A percentile compares a stretch with the other conserved stretches of the same genome.
phyloP scores from a whole-genome alignment of 2,329 filamentous ascomycete genomes.

The Fusarium sp. region DNA sequence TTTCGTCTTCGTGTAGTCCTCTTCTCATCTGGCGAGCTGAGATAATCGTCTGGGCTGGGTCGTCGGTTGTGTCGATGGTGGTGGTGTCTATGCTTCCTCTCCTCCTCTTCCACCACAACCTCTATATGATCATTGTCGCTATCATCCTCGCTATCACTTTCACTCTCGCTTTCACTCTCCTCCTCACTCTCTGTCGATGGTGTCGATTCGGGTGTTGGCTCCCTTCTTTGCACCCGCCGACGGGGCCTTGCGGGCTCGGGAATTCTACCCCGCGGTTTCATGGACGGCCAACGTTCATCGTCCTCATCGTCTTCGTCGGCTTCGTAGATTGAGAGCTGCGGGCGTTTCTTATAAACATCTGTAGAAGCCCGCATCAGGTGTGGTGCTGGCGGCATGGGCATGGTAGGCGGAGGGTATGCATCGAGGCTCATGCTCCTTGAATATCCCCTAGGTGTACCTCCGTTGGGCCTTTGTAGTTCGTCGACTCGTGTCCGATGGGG shows the following conservation, averaged over 20 bases:
- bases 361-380: slow-evolving; percentile 47
- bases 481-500: slow-evolving; percentile 46
- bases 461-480: slow-evolving; percentile 51
- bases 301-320: slow-evolving; percentile 44
- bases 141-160: slow-evolving; percentile 30
- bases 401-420: slow-evolving; percentile 44
- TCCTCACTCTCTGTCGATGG: slow-evolving; percentile 32
- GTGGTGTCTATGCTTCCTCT: slow-evolving; percentile 41
- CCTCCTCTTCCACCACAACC: slow-evolving; percentile 47
- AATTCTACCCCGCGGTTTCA: slow-evolving; percentile 38
- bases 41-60: slow-evolving; percentile 47
- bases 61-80: slow-evolving; percentile 26
- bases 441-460: slow-evolving; percentile 46
- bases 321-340: slow-evolving; percentile 45
- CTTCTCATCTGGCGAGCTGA: slow-evolving; percentile 44
- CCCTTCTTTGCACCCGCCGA: slow-evolving; percentile 31
- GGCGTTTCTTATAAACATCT: slow-evolving; percentile 49
- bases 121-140: slow-evolving; percentile 39
- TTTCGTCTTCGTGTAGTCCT: slow-evolving; percentile 39
- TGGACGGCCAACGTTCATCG: slow-evolving; percentile 28
- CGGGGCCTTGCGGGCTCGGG: slow-evolving; percentile 36
- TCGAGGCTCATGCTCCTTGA: slow-evolving; percentile 48
- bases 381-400: slow-evolving; percentile 47
- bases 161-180: slow-evolving; percentile 26
- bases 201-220: slow-evolving; percentile 38